phyloP scores from a whole-genome alignment of 805 yeast genomes.

The Candida tammaniensis region DNA sequence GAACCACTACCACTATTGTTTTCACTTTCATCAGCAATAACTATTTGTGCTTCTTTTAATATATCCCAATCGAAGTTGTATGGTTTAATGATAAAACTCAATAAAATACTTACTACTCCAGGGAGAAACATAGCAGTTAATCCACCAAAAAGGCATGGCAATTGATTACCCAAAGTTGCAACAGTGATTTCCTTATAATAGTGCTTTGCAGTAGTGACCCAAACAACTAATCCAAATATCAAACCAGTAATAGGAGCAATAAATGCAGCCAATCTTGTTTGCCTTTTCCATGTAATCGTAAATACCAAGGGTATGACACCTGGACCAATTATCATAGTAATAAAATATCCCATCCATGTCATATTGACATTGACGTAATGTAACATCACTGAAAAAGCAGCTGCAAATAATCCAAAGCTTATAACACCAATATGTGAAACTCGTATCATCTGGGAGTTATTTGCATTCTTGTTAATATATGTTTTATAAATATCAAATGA shows the following conservation, averaged over 20 bases:
- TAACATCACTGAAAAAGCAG: slow-evolving; percentile 36
- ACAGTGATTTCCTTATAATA: slow-evolving; percentile 26
- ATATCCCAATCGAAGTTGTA: slow-evolving; percentile 27
- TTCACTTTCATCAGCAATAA: slow-evolving; percentile 12
- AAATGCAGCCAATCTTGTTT: slow-evolving; percentile 25
- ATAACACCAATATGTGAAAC: slow-evolving; percentile 45
- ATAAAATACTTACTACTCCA: slow-evolving; percentile 22
- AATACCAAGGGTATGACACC: slow-evolving; percentile 35
- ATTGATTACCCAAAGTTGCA: slow-evolving; percentile 24
- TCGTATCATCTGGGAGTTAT: slow-evolving; percentile 38
- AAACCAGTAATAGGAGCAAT: slow-evolving; percentile 28
- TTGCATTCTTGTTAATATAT: slow-evolving; percentile 41
- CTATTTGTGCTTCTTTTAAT: slow-evolving; percentile 20
- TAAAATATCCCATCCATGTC: slow-evolving; percentile 33
- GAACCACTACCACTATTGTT: neutral
- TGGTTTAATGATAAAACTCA: slow-evolving; percentile 26
- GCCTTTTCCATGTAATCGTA: slow-evolving; percentile 33
- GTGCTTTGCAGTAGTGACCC: slow-evolving; percentile 29
- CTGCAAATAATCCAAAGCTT: slow-evolving; percentile 32
- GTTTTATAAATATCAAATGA: slow-evolving; percentile 48
- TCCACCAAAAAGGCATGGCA: slow-evolving; percentile 34
- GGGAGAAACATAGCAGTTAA: slow-evolving; percentile 32
- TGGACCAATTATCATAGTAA: slow-evolving; percentile 36
- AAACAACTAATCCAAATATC: slow-evolving; percentile 24
- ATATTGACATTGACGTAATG: slow-evolving; percentile 27